Conservation (phyloP, 164 flowering plant genomes). For the Umbilicus rupestris region DNA sequence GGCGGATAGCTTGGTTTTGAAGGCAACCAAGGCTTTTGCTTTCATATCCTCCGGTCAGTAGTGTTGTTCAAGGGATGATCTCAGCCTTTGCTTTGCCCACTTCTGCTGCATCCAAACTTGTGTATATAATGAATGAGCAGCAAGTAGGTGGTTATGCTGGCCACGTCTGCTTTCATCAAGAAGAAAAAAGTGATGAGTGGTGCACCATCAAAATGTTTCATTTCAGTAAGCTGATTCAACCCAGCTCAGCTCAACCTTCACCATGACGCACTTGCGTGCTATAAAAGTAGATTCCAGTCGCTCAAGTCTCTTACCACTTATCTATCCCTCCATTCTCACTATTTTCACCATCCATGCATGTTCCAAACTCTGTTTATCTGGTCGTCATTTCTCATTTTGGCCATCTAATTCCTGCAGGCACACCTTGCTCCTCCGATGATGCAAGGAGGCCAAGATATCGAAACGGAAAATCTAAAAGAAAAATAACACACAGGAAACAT, state of each 20-base stretch:
- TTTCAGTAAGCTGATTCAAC: too few relatives aligned
- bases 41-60: slow-evolving; percentile 24
- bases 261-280: too few relatives aligned
- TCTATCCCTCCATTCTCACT: background rate
- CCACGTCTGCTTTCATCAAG: background rate
- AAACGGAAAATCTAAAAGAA: background rate
- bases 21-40: slow-evolving; percentile 28
- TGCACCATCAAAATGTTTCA: background rate
- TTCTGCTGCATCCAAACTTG: background rate
- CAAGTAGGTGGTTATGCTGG: background rate
- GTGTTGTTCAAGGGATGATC: slow-evolving; percentile 22
- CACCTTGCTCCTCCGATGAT: background rate
- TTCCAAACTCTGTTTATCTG: background rate
- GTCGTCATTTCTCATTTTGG: background rate
- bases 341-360: background rate
- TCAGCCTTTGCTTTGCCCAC: background rate
- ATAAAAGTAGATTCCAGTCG: too few relatives aligned
- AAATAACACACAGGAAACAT: background rate
- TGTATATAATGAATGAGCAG: background rate
- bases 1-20: slow-evolving; percentile 34
- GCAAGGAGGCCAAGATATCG: background rate
- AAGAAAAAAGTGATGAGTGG: background rate
- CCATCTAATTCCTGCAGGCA: background rate
- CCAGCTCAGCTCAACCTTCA: too few relatives aligned
- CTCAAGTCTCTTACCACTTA: too few relatives aligned